Evolutionary conservation across 306 rosid genomes (phyloP).

Genomic region (Alnus rubra): DNA sequence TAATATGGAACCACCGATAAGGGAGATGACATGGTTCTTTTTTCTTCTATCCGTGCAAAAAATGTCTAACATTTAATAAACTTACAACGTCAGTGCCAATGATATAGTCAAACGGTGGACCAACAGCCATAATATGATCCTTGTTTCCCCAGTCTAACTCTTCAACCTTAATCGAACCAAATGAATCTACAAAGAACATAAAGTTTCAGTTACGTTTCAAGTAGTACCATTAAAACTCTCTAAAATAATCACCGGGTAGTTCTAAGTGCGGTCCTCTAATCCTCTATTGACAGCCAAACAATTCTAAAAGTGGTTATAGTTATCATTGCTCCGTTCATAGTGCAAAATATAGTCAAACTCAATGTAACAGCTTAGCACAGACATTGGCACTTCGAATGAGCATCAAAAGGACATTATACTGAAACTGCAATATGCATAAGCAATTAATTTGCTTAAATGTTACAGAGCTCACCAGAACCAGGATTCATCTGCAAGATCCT

Average conservation of each 20-base stretch:
- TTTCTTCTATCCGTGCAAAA: background rate
- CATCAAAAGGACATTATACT: background rate
- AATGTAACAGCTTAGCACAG: background rate
- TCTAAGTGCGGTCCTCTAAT: background rate
- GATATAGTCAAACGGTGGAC: conserved; percentile 85
- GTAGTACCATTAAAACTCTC: conserved; percentile 17
- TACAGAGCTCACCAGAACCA: conserved; percentile 45
- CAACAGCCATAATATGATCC: conserved; percentile 72
- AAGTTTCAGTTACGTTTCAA: conserved; percentile 30
- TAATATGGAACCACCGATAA: background rate
- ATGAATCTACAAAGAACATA: conserved; percentile 53
- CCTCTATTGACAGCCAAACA: background rate
- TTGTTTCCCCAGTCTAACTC: conserved; percentile 91
- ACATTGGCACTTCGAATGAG: background rate
- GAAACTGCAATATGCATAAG: conserved; percentile 16
- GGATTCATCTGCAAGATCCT: conserved; percentile 71
- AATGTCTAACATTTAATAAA: conserved; percentile 5
- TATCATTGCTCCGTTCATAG: background rate
- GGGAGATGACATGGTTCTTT: background rate
- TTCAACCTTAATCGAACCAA: conserved; percentile 80
- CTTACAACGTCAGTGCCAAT: conserved; percentile 96
- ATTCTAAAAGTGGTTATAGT: background rate
- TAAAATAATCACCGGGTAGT: conserved; percentile 1
- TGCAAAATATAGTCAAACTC: background rate
- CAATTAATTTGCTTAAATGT: conserved; percentile 7